Evolutionary conservation across 2,329 filamentous ascomycete species (phyloP).

Genomic region (Sodiomyces alkalinus): DNA sequence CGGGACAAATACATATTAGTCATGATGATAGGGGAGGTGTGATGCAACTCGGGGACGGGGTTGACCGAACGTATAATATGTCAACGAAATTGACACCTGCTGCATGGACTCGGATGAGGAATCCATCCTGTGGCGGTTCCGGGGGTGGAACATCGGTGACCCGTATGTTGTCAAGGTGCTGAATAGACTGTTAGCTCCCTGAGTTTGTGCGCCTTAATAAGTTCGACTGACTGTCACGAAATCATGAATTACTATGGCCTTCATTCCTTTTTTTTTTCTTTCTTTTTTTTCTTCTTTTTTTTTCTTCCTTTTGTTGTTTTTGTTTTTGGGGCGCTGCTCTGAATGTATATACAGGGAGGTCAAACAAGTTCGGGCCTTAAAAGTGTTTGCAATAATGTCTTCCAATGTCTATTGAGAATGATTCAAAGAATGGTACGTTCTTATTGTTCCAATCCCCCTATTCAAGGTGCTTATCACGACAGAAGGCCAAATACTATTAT

Average conservation of each 20-base stretch:
- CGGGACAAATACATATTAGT: background rate
- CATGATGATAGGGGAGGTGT: background rate
- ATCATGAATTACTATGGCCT: slow-evolving; percentile 13
- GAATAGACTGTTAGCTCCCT: too few species aligned
- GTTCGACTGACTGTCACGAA: slow-evolving; percentile 10
- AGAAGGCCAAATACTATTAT: too few species aligned
- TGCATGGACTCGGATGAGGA: slow-evolving; percentile 28
- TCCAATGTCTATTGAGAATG: too few species aligned
- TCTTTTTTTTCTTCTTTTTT: slow-evolving; percentile 2
- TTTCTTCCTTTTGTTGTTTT: slow-evolving; percentile 1
- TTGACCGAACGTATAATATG: slow-evolving; percentile 31
- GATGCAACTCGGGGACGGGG: too few species aligned
- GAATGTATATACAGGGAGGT: too few species aligned
- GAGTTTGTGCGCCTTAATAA: background rate
- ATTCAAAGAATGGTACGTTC: too few species aligned
- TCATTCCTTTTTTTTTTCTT: slow-evolving; percentile 11
- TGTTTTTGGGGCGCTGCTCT: too few species aligned
- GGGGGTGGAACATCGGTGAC: slow-evolving; percentile 12
- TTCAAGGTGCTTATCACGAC: too few species aligned
- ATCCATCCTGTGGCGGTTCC: slow-evolving; percentile 6
- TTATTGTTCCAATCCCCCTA: too few species aligned
- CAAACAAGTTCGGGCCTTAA: too few species aligned
- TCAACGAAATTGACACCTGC: slow-evolving; percentile 46
- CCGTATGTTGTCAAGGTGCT: slow-evolving; percentile 11
- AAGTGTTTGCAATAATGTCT: too few species aligned